phyloP scores from a whole-genome alignment of 257 asterid species.

The Solanum verrucosum region DNA sequence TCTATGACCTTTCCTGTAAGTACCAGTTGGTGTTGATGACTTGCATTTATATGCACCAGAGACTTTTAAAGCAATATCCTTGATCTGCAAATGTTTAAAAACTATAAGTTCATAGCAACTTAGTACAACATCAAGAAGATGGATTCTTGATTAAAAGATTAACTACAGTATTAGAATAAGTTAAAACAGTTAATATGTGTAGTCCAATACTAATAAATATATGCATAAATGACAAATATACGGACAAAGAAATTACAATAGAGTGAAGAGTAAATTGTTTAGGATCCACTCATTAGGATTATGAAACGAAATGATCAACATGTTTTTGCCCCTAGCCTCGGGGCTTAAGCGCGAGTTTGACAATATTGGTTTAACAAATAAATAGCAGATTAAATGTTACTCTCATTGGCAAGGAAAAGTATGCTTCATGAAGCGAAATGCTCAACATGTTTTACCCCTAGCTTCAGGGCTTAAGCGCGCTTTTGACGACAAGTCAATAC shows the following conservation, averaged over 20 bases:
- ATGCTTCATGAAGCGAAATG: background rate
- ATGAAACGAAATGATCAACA: background rate
- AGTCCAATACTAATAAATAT: background rate
- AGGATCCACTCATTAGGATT: background rate
- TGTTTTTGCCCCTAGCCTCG: background rate
- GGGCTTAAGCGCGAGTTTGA: background rate
- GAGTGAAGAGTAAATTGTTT: background rate
- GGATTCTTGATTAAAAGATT: background rate
- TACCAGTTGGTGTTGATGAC: conserved; percentile 34
- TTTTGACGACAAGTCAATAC: background rate
- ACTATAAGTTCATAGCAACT: background rate
- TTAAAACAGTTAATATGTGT: background rate
- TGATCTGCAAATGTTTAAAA: conserved; percentile 38
- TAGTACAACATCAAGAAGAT: background rate
- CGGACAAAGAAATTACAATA: background rate
- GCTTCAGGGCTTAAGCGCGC: background rate
- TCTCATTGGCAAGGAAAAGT: background rate
- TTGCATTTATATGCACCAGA: conserved; percentile 67
- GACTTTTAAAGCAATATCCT: conserved; percentile 87
- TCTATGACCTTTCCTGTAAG: conserved; percentile 44
- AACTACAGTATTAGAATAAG: background rate
- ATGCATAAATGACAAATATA: background rate
- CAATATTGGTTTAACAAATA: background rate
- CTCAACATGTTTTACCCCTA: background rate
- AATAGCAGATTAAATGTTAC: background rate